These are phyloP conservation scores for Rhodotorula sp. DNA, from an alignment of 1,284 basidiomycete genomes.

Conservation along the genomic window DNA sequence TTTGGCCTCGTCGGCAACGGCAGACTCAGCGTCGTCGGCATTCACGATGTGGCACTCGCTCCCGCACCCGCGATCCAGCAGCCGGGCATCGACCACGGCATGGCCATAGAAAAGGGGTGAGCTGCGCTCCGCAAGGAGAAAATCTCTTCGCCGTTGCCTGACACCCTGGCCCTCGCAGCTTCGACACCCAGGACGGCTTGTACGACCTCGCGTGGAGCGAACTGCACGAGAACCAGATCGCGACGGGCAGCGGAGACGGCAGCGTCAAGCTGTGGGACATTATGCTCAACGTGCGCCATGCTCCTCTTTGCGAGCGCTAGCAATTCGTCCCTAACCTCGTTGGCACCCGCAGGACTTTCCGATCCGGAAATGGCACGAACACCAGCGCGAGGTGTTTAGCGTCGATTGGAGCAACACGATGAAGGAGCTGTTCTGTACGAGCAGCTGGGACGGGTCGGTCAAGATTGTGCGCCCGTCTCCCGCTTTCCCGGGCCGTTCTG, in stretches of 20 bases:
- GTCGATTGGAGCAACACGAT: conserved; percentile 95
- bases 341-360: conserved; percentile 67
- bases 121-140: not conserved
- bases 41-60: conserved; percentile 8
- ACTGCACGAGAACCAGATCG: conserved; percentile 88
- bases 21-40: conserved; percentile 63
- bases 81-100: not conserved
- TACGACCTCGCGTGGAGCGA: conserved; percentile 93
- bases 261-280: conserved; percentile 89
- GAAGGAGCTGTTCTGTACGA: conserved; percentile 83
- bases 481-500: no score
- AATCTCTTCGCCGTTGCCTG: no score
- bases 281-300: conserved; percentile 68
- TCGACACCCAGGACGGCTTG: conserved; percentile 88
- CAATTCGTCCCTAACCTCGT: not conserved
- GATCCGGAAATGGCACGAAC: conserved; percentile 89
- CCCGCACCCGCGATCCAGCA: not conserved
- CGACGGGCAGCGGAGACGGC: conserved; percentile 85
- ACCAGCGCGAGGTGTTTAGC: conserved; percentile 87
- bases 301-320: not conserved
- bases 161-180: conserved; percentile 55
- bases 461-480: conserved; percentile 66
- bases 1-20: conserved; percentile 96
- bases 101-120: conserved; percentile 34
- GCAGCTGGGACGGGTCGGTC: conserved; percentile 87